Percentiles rank a stretch among this genome's conserved stretches.
These are phyloP conservation scores for Cucumis cinereus DNA, from an alignment of 306 rosid species.

Conservation along the genomic window DNA sequence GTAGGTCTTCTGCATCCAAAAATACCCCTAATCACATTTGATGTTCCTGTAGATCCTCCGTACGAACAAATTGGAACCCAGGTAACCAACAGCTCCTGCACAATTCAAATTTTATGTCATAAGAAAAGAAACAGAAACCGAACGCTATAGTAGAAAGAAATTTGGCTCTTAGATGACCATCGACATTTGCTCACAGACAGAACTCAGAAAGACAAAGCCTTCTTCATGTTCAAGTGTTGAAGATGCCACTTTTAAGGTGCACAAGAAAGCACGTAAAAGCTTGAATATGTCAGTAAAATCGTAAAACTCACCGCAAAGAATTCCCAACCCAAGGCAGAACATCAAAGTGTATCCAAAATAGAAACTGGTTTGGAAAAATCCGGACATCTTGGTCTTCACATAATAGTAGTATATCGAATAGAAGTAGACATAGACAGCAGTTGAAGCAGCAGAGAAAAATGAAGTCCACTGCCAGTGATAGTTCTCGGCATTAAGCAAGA, in stretches of 20 bases:
- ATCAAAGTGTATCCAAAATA: constrained; percentile 96
- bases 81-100: constrained; percentile 94
- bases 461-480: constrained; percentile 99
- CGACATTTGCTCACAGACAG: background rate
- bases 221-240: background rate
- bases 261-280: background rate
- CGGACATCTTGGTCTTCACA: constrained; percentile 99
- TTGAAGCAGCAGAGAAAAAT: constrained; percentile 98
- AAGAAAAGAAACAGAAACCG: background rate
- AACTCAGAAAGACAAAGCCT: background rate
- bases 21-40: constrained; percentile 64
- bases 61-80: constrained; percentile 95
- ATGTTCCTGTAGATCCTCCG: constrained; percentile 99
- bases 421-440: constrained; percentile 87
- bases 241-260: background rate
- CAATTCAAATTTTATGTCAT: background rate
- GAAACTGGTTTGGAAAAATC: constrained; percentile 98
- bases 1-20: background rate
- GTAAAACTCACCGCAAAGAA: constrained; percentile 77
- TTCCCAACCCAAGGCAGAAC: constrained; percentile 97
- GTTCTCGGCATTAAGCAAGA: constrained; percentile 95
- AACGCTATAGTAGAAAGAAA: no score
- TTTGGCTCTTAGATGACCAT: background rate
- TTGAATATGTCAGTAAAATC: background rate
- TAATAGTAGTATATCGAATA: constrained; percentile 89